Base-by-base conservation (phyloP, 352 stramenopile genomes). In the Phytopythium boreale region DNA sequence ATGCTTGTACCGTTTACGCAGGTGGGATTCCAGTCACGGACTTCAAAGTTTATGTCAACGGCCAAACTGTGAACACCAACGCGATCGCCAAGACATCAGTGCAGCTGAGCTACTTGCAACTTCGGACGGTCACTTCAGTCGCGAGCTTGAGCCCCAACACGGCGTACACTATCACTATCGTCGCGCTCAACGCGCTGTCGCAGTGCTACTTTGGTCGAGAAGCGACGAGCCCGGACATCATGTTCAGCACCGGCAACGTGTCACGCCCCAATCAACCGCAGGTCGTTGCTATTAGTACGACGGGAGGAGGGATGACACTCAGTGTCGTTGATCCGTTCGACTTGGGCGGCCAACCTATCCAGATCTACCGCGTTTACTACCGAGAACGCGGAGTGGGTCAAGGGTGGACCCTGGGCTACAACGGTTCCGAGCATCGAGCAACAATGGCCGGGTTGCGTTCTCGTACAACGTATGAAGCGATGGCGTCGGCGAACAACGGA, bases 291-390 rank as follows among this genome's bases (percentile, higher is more conserved):
- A 59, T 61, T 31, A 70, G 58, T 41, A 62, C 64, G 37, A 87
- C 80, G 5, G 80, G 80, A 0, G 80, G 78, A 22, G 80, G 80
- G 0, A 79, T 89, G 34, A 79, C 75, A 9, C 52, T 89, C 56
- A 69, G 24, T 8, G 52, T 89, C 1, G 46, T 80, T 36, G 69
- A 84, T 55, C 79, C 79, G 4, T 68, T 76, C 26, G 80, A 89
- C 43, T 82, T 67, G 20, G 80, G 80, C 8, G 80, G 80, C 20
- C 50, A 67, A 15, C 39, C 57, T 5, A 87, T 89, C 24, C 59
- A 62, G 11, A 61, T 31, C 2, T 86, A 82, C 64, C 55, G 53
- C 15, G 39, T 90, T 0, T 87, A 85, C 57, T 85, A 72, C 49
- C 75, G 70, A 34, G 43, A 61, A 24, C 70, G 70, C 22, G 41